Base-by-base conservation (phyloP, 805 yeast species). In the Candida taoyuanica region DNA sequence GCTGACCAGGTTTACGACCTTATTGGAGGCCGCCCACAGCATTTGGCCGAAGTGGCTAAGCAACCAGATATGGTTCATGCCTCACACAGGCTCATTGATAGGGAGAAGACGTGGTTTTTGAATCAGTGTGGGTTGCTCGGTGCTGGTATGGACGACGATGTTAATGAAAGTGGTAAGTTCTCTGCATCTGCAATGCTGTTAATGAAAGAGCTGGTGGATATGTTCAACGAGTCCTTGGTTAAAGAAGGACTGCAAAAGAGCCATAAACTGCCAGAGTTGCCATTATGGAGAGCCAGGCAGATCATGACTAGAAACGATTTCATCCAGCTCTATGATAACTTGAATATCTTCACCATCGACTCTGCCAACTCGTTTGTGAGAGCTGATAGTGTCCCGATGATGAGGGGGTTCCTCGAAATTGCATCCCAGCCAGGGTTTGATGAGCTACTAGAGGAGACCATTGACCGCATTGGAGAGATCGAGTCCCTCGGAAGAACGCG, bases 301-400 rank as follows among this genome's bases (percentile, higher is more conserved):
- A 73, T 85, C 38, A 85, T 85, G 95, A 85, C 94, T 0, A 64
- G 95, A 38, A 77, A 86, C 2, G 95, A 85, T 58, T 85, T 74
- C 53, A 85, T 85, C 41, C 85, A 84, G 50, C 63, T 57, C 18
- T 83, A 81, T 55, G 95, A 85, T 55, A 77, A 82, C 47, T 62
- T 85, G 47, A 85, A 85, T 56, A 74, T 85, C 19, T 85, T 85
- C 59, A 82, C 94, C 3, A 76, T 85, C 37, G 93, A 85, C 59
- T 75, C 85, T 1, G 44, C 52, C 6, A 71, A 74, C 40, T 77
- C 86, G 0, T 65, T 73, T 36, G 95, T 85, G 3, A 65, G 83
- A 25, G 91, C 95, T 0, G 95, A 85, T 56, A 78, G 86, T 7
- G 82, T 83, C 3, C 89, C 91, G 1, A 85, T 85, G 94, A 83